phyloP scores from a whole-genome alignment of 495 filamentous ascomycete species.

The Aspergillus haitiensis region DNA sequence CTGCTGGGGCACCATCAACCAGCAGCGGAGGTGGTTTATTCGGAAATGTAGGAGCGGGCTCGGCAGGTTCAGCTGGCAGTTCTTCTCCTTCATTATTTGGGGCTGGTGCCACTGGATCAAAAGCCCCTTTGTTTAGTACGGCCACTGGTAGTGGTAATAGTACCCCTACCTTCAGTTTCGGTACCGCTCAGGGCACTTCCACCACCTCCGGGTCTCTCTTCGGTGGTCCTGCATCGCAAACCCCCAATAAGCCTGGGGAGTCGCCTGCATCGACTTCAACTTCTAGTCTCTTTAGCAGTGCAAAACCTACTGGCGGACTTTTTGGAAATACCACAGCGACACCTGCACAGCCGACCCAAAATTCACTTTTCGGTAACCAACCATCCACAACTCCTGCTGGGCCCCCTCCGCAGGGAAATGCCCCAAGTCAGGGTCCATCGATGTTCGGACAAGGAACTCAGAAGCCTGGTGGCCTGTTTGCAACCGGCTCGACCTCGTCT shows the following conservation, averaged over 20 bases:
- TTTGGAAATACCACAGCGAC: constrained; percentile 45
- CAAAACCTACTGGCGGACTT: constrained; percentile 30
- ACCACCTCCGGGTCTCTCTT: constrained; percentile 31
- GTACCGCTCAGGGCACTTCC: constrained; percentile 29
- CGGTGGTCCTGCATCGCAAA: constrained; percentile 30
- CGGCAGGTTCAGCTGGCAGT: constrained; percentile 29
- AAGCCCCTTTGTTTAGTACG: constrained; percentile 39
- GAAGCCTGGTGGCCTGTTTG: constrained; percentile 40
- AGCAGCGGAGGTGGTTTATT: constrained; percentile 35
- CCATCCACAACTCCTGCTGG: constrained; percentile 65
- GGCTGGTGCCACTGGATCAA: constrained; percentile 26
- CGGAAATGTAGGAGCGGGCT: constrained; percentile 45
- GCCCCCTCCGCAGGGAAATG: constrained; percentile 51
- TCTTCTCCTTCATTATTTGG: constrained; percentile 41
- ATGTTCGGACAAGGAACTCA: constrained; percentile 34
- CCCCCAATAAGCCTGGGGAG: constrained; percentile 44
- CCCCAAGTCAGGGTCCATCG: constrained; percentile 29
- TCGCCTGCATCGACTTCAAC: constrained; percentile 37
- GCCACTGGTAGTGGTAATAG: constrained; percentile 26
- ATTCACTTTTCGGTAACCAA: constrained; percentile 43
- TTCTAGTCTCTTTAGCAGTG: constrained; percentile 8
- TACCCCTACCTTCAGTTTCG: constrained; percentile 46
- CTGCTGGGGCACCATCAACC: constrained; percentile 33
- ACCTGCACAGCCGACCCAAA: constrained; percentile 36
- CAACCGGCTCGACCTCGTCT: constrained; percentile 23